These are phyloP conservation scores for Akanthomyces uredinophilus DNA, from an alignment of 2,329 filamentous ascomycete species.

Conservation along the genomic window DNA sequence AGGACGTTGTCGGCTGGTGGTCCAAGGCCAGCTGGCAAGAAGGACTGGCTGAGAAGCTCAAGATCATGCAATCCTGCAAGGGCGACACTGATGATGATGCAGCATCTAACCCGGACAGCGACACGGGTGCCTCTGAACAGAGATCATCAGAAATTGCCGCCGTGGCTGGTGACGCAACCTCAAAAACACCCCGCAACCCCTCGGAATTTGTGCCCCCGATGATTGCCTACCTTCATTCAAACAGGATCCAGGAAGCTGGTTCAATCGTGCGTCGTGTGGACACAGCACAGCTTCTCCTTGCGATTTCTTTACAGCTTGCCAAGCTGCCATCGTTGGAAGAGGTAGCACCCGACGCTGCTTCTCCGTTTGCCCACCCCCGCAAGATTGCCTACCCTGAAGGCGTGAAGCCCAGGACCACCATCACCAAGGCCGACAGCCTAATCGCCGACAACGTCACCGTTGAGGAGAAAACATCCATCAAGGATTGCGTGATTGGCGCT, in stretches of 20 bases:
- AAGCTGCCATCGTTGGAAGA: constrained; percentile 72
- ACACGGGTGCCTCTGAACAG: constrained; percentile 22
- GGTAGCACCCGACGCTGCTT: constrained; percentile 49
- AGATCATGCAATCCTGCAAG: constrained; percentile 57
- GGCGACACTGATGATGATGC: constrained; percentile 36
- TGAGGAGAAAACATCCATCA: constrained; percentile 85
- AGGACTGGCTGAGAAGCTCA: constrained; percentile 72
- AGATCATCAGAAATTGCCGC: background rate
- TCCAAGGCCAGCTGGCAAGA: constrained; percentile 89
- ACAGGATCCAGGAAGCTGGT: constrained; percentile 35
- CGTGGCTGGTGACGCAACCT: background rate
- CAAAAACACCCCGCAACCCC: constrained; percentile 6
- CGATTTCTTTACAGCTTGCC: constrained; percentile 78
- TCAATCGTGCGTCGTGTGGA: constrained; percentile 84
- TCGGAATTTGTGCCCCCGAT: constrained; percentile 58
- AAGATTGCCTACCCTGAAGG: constrained; percentile 83
- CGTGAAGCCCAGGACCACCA: constrained; percentile 73
- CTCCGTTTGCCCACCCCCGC: constrained; percentile 69
- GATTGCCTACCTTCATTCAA: constrained; percentile 75
- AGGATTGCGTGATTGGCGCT: constrained; percentile 82
- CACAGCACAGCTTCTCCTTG: constrained; percentile 74
- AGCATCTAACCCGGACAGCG: constrained; percentile 26
- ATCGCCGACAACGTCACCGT: constrained; percentile 86
- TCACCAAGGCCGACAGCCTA: constrained; percentile 75
- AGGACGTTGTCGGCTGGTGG: constrained; percentile 93